A percentile compares a stretch with the other conserved stretches of the same genome.
Evolutionary conservation across 768 basidiomycete species (phyloP).

Genomic region (Amanita polypyramis): DNA sequence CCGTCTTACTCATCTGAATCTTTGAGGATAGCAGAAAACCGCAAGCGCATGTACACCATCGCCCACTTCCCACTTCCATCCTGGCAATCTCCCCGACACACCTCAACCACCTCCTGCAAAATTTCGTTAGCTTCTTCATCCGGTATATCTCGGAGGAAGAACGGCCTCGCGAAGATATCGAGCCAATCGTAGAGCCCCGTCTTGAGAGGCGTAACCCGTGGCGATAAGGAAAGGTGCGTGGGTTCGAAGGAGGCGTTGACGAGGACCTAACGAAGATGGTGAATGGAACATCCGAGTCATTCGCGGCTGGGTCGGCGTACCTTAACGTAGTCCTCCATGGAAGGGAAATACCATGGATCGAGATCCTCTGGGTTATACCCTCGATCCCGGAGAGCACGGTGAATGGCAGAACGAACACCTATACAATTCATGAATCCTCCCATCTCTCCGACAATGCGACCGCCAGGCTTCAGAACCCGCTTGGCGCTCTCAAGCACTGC

Average conservation of each 20-base stretch:
- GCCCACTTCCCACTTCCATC: conserved; percentile 55
- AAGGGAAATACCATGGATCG: conserved; percentile 87
- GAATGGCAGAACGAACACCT: conserved; percentile 53
- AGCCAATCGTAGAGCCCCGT: conserved; percentile 59
- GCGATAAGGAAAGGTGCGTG: conserved; percentile 40
- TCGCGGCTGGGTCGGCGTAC: conserved; percentile 21
- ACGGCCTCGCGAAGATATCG: conserved; percentile 48
- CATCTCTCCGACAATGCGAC: conserved; percentile 68
- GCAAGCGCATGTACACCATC: conserved; percentile 63
- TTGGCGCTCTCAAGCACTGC: conserved; percentile 55
- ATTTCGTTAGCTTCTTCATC: conserved; percentile 48
- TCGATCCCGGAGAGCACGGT: conserved; percentile 37
- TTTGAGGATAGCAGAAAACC: conserved; percentile 44
- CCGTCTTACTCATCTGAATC: conserved; percentile 1
- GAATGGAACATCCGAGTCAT: not conserved
- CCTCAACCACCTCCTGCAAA: conserved; percentile 50
- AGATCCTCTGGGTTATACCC: conserved; percentile 47
- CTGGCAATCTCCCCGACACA: conserved; percentile 43
- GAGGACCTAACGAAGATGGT: conserved; percentile 33
- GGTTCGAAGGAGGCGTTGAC: conserved; percentile 46
- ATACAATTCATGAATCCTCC: conserved; percentile 67
- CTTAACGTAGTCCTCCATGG: conserved; percentile 50
- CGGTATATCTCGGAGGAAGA: conserved; percentile 42
- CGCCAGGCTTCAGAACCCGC: conserved; percentile 54
- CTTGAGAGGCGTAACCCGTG: conserved; percentile 41